Evolutionary conservation across 163 green algal genomes (phyloP), one percentile per base, ranked within the genome.

Genomic region (Scenedesmus sp.): DNA sequence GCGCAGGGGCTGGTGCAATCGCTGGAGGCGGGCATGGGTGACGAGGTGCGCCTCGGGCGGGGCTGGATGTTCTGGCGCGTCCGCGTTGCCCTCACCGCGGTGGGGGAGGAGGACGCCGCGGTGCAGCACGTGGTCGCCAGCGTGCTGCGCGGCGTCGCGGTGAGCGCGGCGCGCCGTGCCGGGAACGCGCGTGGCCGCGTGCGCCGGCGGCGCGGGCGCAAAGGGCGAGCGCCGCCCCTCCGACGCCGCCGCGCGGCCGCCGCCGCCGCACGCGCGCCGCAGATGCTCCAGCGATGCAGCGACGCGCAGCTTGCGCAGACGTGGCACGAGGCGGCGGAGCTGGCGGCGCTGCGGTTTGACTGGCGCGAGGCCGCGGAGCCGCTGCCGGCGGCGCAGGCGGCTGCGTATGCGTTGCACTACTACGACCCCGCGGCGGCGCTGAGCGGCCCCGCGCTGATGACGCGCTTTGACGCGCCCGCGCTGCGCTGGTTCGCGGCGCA

Each of bases 401-500:
- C 60, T 31, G 84, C 84, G 14, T 50, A 77, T 18, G 26, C 65
- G 1, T 56, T 84, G 57, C 77, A 86, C 69, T 86, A 89, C 73
- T 85, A 82, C 50, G 15, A 51, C 20, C 24, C 75, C 11, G 45
- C 69, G 33, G 60, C 75, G 31, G 29, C 84, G 47, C 77, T 91
- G 36, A 67, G 54, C 28, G 82, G 69, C 11, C 73, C 70, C 4
- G 36, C 44, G 2, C 57, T 87, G 63, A 54, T 64, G 60, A 51
- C 15, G 7, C 7, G 29, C 48, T 71, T 64, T 33, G 17, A 75
- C 17, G 20, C 50, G 4, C 10, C 18, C 3, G 63, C 66, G 4
- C 33, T 89, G 60, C 60, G 62, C 58, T 54, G 62, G 11, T 89
- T 89, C 70, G 47, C 86, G 69, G 56, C 51, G 22, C 70, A 86